Percentiles rank a stretch among this genome's conserved stretches.
Conservation (phyloP, 73 alveolate genomes). For the Tetrahymena borealis region DNA sequence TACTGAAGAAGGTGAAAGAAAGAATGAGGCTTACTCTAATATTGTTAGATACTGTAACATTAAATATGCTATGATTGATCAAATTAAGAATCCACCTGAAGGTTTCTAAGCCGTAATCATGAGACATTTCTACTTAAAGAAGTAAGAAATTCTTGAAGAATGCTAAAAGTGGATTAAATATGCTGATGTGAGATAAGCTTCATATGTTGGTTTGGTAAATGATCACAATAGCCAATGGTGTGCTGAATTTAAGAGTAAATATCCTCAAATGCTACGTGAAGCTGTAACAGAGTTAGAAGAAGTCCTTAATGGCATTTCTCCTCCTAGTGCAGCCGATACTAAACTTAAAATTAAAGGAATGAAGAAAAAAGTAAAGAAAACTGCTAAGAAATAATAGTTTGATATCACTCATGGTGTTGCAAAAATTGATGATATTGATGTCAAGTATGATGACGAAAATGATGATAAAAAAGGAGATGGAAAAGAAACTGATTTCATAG, state of each 20-base stretch:
- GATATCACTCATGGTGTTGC: conserved; percentile 52
- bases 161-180: conserved; percentile 59
- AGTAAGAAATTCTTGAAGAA: conserved; percentile 63
- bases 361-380: conserved; percentile 30
- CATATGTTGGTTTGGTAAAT: conserved; percentile 76
- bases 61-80: conserved; percentile 92
- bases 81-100: conserved; percentile 82
- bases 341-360: background rate
- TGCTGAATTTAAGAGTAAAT: conserved; percentile 58
- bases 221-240: conserved; percentile 92
- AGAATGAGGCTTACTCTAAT: conserved; percentile 91
- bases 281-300: conserved; percentile 55
- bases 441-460: conserved; percentile 57
- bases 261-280: conserved; percentile 50
- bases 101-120: conserved; percentile 83
- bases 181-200: conserved; percentile 65
- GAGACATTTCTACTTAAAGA: conserved; percentile 68
- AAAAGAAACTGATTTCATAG: conserved; percentile 46
- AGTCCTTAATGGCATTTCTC: conserved; percentile 45
- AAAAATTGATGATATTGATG: conserved; percentile 73
- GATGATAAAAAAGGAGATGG: conserved; percentile 42
- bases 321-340: conserved; percentile 36
- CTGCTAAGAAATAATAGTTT: conserved; percentile 46
- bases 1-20: conserved; percentile 80
- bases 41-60: conserved; percentile 88